phyloP scores from a whole-genome alignment of 306 rosid genomes.

The Corylus americana region DNA sequence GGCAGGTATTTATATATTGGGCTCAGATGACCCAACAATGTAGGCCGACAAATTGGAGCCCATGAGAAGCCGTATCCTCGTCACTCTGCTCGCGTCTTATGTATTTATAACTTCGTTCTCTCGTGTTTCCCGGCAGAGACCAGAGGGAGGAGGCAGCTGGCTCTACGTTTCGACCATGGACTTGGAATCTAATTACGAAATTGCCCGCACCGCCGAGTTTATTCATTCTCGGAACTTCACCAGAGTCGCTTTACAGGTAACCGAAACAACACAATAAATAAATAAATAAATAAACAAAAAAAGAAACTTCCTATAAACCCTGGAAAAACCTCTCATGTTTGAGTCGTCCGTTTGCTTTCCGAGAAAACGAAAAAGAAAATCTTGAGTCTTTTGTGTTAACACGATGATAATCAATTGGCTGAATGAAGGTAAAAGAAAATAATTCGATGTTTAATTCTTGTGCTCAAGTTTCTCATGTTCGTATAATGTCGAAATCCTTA shows the following conservation, averaged over 20 bases:
- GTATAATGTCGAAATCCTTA: not conserved
- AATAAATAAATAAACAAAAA: not conserved
- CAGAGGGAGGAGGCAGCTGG: not conserved
- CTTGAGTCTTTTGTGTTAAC: not conserved
- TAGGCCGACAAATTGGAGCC: too few species aligned
- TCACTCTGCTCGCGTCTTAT: too few species aligned
- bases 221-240: conserved; percentile 53
- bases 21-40: too few species aligned
- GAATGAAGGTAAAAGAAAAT: too few species aligned
- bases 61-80: too few species aligned
- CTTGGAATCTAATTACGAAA: conserved; percentile 64
- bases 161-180: conserved; percentile 46
- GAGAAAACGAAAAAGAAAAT: not conserved
- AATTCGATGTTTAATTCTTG: too few species aligned
- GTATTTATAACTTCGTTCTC: too few species aligned
- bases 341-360: not conserved
- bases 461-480: not conserved
- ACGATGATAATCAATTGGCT: not conserved
- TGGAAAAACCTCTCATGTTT: not conserved
- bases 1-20: not conserved
- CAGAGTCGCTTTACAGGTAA: conserved; percentile 84
- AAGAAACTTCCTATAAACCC: not conserved
- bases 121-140: too few species aligned
- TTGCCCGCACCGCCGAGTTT: conserved; percentile 60
- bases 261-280: not conserved